phyloP scores from a whole-genome alignment of 1,284 basidiomycete genomes.

The Vanrija sp. region DNA sequence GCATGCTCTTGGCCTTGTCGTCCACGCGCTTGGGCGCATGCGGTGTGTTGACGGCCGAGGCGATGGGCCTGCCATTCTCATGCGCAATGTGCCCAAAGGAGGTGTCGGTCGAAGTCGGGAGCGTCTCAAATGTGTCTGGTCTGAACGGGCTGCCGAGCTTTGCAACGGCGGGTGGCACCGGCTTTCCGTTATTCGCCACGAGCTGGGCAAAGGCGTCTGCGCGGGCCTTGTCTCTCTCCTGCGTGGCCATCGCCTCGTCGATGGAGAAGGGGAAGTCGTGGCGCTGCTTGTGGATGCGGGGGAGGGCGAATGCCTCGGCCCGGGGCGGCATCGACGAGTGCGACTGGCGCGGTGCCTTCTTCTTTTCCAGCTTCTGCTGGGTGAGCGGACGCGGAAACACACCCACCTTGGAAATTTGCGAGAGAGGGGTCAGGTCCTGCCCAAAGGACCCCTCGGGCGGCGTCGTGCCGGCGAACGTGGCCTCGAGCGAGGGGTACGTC shows the following conservation, averaged over 20 bases:
- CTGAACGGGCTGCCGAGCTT: slow-evolving; percentile 10
- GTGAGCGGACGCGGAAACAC: background rate
- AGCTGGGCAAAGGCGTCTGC: slow-evolving; percentile 28
- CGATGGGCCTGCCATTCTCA: slow-evolving; percentile 23
- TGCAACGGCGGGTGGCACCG: slow-evolving; percentile 1
- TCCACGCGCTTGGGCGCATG: too few species aligned
- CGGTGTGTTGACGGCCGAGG: too few species aligned
- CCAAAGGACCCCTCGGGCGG: too few species aligned
- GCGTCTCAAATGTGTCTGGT: slow-evolving; percentile 33
- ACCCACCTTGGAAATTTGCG: background rate
- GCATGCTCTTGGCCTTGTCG: too few species aligned
- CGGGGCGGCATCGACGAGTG: background rate
- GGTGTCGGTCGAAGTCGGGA: slow-evolving; percentile 28
- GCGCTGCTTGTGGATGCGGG: slow-evolving; percentile 27
- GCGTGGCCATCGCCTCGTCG: slow-evolving; percentile 25
- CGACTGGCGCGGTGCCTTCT: too few species aligned
- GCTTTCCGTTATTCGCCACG: slow-evolving; percentile 17
- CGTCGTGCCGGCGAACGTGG: too few species aligned
- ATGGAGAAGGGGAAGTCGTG: slow-evolving; percentile 30
- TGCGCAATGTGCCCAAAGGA: slow-evolving; percentile 42
- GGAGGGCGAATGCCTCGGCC: background rate
- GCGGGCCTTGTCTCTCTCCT: slow-evolving; percentile 27
- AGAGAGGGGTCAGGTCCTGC: too few species aligned
- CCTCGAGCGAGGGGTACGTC: too few species aligned
- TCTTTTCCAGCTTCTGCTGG: background rate